Base-by-base conservation (phyloP, 805 yeast species). In the Metschnikowia kofuensis region DNA sequence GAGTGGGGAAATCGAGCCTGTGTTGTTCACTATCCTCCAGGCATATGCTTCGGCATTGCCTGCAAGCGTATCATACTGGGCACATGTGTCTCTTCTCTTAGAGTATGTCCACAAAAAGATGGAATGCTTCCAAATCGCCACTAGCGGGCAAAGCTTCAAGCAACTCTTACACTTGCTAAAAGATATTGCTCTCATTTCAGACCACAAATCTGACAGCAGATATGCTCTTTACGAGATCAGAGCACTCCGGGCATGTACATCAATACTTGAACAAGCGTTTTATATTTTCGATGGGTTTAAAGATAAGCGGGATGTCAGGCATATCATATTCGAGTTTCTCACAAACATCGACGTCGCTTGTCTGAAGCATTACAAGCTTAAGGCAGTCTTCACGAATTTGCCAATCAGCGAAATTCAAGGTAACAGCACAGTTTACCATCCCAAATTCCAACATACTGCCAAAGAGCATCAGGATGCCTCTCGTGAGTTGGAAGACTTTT, bases 261-360 rank as follows among this genome's bases (percentile, higher is more conserved):
- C 41, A 11, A 60, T 70, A 4, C 50, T 67, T 13, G 35, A 40
- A 11, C 47, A 60, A 32, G 48, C 66, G 7, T 55, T 42, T 31
- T 43, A 53, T 5, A 28, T 64, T 2, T 70, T 60, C 53, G 70
- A 69, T 28, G 77, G 77, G 1, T 73, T 61, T 48, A 63, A 60
- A 38, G 77, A 73, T 31, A 53, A 47, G 35, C 40, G 28, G 7
- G 53, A 48, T 8, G 27, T 65, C 13, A 38, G 40, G 21, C 46
- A 40, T 26, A 15, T 48, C n/a, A 45, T 48, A 4, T 11, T 7
- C 15, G 42, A 42, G 14, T 58, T 58, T 35, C 26, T 49, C 30
- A 12, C 32, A 15, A 44, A 14, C 4, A 8, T 47, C 7, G 46
- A 43, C 2, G 8, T 11, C 4, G 32, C 14, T 4, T 42, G 45